Evolutionary conservation across 1,284 basidiomycete species (phyloP), one percentile per base, ranked within the genome.

Genomic region (Ganoderma lingzhi): DNA sequence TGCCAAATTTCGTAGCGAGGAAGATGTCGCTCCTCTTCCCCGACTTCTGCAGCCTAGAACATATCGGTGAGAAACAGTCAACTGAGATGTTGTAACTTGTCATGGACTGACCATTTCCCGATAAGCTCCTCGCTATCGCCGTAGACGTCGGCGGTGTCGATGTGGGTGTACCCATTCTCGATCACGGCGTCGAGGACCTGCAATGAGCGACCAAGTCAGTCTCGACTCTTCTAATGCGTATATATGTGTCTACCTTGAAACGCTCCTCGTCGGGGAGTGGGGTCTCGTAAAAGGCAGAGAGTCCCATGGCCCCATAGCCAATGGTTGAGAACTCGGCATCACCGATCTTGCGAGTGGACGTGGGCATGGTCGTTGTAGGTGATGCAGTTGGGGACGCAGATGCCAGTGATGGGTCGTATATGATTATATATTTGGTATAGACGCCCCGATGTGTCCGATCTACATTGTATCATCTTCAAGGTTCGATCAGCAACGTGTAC

Each of bases 1-100:
- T 28, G 15, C 85, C 87, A 70, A 88, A 88, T 76, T 90, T 90
- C 37, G 84, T 85, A 1, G 84, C 84, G 0, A 86, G 76, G 78
- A 85, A 86, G 64, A 86, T 83, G 58, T 83, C 79, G 64, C 70
- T 70, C 44, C 83, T 77, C 71, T 83, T 83, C 15, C 80, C 82
- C 0, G 81, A 82, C 19, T 76, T 76, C 68, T 60, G 30, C n/a
- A 60, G 32, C 58, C 58, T 60, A 19, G 30, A 32, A 35, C 53
- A 56, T 28, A n/a, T n/a, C 8, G n/a, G 15, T 44, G 23, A 28
- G 23, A n/a, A 48, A n/a, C 45, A 23, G 19, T n/a, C n/a, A 2
- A 8, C 8, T 48, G 45, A 48, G 45, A 48, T 48, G 23, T 28
- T 48, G n/a, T n/a, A n/a, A n/a, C n/a, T n/a, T n/a, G n/a, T 4